These are phyloP conservation scores for Podospora pseudoanserina DNA, from an alignment of 495 filamentous ascomycete species.

Conservation along the genomic window DNA sequence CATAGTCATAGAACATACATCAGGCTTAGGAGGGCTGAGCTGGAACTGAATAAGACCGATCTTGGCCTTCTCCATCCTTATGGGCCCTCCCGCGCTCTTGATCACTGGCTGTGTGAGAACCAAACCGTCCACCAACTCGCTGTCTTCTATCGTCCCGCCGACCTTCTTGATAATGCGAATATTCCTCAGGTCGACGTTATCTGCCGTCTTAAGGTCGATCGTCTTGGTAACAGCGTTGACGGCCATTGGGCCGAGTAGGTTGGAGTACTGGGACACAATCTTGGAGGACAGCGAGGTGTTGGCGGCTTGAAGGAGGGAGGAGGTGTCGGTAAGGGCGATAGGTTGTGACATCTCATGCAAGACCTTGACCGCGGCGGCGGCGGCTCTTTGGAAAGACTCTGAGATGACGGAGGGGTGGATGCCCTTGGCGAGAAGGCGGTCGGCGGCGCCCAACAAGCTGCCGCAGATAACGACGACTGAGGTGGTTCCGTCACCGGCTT, in stretches of 20 bases:
- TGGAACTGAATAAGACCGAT: constrained; percentile 99
- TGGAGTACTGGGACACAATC: constrained; percentile 95
- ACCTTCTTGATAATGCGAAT: constrained; percentile 97
- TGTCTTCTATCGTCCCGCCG: constrained; percentile 96
- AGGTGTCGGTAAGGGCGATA: constrained; percentile 81
- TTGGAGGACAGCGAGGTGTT: constrained; percentile 97
- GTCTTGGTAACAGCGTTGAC: constrained; percentile 93
- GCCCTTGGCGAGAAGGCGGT: constrained; percentile 82
- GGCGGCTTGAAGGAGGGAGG: constrained; percentile 89
- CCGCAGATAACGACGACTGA: constrained; percentile 97
- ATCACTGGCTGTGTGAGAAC: constrained; percentile 90
- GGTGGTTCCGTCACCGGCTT: constrained; percentile 97
- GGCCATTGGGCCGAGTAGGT: constrained; percentile 88
- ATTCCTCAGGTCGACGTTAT: constrained; percentile 94
- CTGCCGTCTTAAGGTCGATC: constrained; percentile 89
- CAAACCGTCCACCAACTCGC: constrained; percentile 92
- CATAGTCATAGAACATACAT: constrained; percentile 54
- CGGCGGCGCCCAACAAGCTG: constrained; percentile 88
- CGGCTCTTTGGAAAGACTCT: constrained; percentile 94
- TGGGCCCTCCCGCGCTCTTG: constrained; percentile 88
- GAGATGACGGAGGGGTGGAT: constrained; percentile 98
- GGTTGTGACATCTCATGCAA: constrained; percentile 95
- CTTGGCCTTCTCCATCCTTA: constrained; percentile 92
- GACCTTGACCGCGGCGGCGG: constrained; percentile 78
- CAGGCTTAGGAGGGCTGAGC: constrained; percentile 93